Conservation (phyloP, 345 rosid genomes). For the Salix viminalis region DNA sequence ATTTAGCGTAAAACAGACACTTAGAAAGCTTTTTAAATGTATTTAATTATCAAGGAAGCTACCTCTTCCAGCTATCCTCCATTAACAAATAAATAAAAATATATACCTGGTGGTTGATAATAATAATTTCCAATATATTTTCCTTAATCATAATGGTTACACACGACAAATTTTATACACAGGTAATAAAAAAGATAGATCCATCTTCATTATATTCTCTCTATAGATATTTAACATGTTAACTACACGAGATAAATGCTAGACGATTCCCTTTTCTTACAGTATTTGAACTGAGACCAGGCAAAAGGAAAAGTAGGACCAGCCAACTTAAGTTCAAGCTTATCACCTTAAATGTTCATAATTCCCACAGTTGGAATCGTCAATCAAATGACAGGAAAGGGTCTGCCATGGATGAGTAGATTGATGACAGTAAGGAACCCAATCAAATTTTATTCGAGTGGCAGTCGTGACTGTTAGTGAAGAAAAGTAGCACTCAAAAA, state of each 20-base stretch:
- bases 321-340: neutral
- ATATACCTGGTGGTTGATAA: neutral
- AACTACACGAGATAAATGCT: neutral
- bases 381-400: neutral
- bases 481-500: neutral
- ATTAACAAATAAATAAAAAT: too few species aligned
- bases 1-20: neutral
- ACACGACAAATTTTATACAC: neutral
- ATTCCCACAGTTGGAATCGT: neutral
- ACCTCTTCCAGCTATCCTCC: neutral
- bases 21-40: neutral
- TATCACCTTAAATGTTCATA: neutral
- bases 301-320: neutral
- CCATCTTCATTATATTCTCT: neutral
- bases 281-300: neutral
- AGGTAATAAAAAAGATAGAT: neutral
- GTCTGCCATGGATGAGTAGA: neutral
- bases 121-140: too few species aligned
- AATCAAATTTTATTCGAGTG: neutral
- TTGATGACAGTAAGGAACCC: neutral
- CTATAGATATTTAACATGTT: too few species aligned
- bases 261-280: neutral
- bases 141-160: neutral
- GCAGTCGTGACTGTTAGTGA: neutral
- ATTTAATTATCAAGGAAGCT: neutral